Evolutionary conservation across 2,329 filamentous ascomycete species (phyloP).

Genomic region (Apiospora koreana): DNA sequence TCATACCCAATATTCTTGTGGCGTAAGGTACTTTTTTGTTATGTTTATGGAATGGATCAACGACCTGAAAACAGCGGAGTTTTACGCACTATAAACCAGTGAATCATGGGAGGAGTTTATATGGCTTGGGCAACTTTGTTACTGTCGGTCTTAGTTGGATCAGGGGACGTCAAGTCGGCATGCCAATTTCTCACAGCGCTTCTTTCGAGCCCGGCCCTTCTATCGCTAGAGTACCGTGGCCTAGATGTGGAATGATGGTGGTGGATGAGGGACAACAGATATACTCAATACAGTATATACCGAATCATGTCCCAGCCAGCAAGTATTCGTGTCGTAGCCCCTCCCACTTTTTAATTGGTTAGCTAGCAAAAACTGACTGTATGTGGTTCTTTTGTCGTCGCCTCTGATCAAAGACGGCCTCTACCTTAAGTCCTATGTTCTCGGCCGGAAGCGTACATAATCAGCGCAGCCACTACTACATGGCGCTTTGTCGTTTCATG

Average conservation of each 20-base stretch:
- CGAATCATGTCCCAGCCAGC: background rate
- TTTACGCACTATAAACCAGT: slow-evolving; percentile 7
- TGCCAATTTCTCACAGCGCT: background rate
- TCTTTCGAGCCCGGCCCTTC: background rate
- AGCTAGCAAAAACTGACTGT: background rate
- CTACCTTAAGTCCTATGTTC: background rate
- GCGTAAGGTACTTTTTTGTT: slow-evolving; percentile 6
- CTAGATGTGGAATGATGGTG: background rate
- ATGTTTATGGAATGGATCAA: slow-evolving; percentile 12
- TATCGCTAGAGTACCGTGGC: background rate
- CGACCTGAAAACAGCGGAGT: background rate
- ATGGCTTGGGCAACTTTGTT: background rate
- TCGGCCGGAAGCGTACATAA: background rate
- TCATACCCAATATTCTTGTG: slow-evolving; percentile 4
- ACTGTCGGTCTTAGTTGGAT: slow-evolving; percentile 2
- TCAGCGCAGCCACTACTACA: background rate
- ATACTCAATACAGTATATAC: slow-evolving; percentile 2
- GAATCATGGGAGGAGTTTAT: slow-evolving; percentile 5
- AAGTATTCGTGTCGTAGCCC: background rate
- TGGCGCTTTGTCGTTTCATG: background rate
- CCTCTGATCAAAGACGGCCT: background rate
- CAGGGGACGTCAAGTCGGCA: slow-evolving; percentile 3
- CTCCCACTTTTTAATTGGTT: background rate
- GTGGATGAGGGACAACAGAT: slow-evolving; percentile 3
- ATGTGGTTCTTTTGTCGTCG: background rate